Evolutionary conservation across 1,284 basidiomycete genomes (phyloP), one percentile per base, ranked within the genome.

Genomic region (Fomitopsis palustris): DNA sequence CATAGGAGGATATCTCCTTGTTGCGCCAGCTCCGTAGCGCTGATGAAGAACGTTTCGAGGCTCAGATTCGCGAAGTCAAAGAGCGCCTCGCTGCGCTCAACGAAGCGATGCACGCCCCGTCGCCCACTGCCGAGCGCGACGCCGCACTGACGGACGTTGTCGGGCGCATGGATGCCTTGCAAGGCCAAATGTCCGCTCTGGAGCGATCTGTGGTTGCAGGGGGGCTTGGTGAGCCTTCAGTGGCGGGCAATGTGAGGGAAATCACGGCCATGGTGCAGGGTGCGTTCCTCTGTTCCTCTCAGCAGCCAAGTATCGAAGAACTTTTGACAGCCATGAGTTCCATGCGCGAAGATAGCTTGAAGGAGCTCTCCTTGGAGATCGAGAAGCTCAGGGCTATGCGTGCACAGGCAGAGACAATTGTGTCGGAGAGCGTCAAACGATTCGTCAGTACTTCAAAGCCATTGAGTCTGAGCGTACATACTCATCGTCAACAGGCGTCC

Each of bases 351-450:
- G 67, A 73, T 33, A 63, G 68, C 4, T 70, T 72, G 25, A 66
- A 62, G 45, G 73, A 74, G 42, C 69, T 77, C 61, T 68, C 66
- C 27, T 60, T 61, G 29, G 72, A 70, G 57, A 66, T 76, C 45
- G 71, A 71, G 5, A 66, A 64, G 2, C 63, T 76, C 56, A 69
- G 69, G 17, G 65, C 61, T 0, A 71, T 67, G 0, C 74, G 72
- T 42, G 53, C 55, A 3, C 70, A 75, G 47, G 71, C 68, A 17
- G 57, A 76, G 31, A 66, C 66, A 55, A 63, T 61, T 3, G 65
- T 67, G 39, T 64, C 65, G 0, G 64, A 72, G 62, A 71, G 62
- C 3, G 63, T 67, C 42, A 64, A 66, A 0, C 64, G 71, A 61
- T 69, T 14, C 35, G 21, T 33, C 21, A 54, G 64, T 67, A 55